Base-by-base conservation (phyloP, 2,329 filamentous ascomycete species). In the Periglandula ipomoeae region DNA sequence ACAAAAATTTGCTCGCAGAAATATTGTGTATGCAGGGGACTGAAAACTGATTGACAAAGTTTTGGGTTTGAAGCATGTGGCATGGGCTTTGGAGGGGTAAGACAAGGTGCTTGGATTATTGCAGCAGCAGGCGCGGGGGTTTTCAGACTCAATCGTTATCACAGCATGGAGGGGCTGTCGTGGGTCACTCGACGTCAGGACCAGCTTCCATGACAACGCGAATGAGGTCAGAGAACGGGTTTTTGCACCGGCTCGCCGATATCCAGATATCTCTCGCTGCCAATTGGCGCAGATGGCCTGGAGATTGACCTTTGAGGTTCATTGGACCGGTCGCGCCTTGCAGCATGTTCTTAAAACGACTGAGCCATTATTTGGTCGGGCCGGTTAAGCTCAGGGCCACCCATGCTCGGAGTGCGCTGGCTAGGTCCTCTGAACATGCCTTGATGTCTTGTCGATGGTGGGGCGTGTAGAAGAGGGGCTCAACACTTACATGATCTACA, bases 361-460 rank as follows among this genome's bases (percentile, higher is more conserved):
- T 51, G 49, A 46, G 48, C 43, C 24, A 48, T 52, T 45, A 49
- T 51, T 49, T 51, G 44, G 44, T 48, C 49, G 47, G 47, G 42
- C 39, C 47, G 43, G 49, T 51, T 49, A 27, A 32, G 42, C 35
- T 20, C 17, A 22, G 35, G 17, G 42, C 26, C 23, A 24, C 26
- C 23, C 23, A 44, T 34, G 48, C 44, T 27, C 35, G 44, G 26
- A 20, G 24, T 23, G 19, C 49, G 39, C 23, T 40, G 41, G 19
- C 24, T 30, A n/a, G 27, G 7, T 27, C 27, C 39, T 19, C 22
- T 19, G 15, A 35, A 39, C 20, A 35, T 37, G 26, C 37, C 8
- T 26, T 30, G 20, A 38, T 38, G 38, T 37, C 24, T 49, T 20
- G 37, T 38, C 35, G 23, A 30, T 35, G 38, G 43, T 50, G 42